A percentile compares a stretch with the other conserved stretches of the same genome.
These are phyloP conservation scores for Periconia macrospinosa DNA, from an alignment of 2,329 filamentous ascomycete genomes.

Conservation along the genomic window DNA sequence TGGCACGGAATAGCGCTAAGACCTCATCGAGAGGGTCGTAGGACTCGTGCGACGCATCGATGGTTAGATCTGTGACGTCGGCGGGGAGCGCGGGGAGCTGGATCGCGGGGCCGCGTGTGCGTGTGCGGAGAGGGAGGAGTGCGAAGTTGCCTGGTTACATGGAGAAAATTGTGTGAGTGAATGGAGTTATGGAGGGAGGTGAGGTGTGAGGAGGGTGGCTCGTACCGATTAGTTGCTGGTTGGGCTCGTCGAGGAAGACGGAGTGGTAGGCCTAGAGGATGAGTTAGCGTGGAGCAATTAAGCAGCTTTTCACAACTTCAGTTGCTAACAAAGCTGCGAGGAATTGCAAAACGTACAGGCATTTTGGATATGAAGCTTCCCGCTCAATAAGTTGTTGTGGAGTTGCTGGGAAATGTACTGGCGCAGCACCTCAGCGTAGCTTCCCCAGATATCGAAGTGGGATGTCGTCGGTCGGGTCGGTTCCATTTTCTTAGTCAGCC, in stretches of 20 bases:
- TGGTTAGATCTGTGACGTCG: conserved; percentile 57
- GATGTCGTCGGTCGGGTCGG: conserved; percentile 18
- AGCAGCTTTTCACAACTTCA: background rate
- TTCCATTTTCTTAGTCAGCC: conserved; percentile 6
- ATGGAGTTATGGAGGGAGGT: background rate
- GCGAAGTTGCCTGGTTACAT: conserved; percentile 77
- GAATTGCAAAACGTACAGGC: conserved; percentile 45
- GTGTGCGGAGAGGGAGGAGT: conserved; percentile 89
- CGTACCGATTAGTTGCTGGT: conserved; percentile 65
- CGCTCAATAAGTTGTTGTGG: conserved; percentile 12
- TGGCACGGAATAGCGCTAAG: conserved; percentile 88
- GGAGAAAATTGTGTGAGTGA: too few species aligned
- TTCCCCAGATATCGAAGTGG: conserved; percentile 22
- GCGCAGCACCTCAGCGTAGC: conserved; percentile 22
- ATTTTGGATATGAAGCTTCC: conserved; percentile 40
- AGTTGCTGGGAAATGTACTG: conserved; percentile 28
- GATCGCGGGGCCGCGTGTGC: conserved; percentile 92
- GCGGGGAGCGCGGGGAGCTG: conserved; percentile 65
- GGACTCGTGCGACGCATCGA: conserved; percentile 83
- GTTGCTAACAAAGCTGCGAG: background rate
- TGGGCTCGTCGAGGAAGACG: conserved; percentile 84
- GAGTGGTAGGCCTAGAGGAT: conserved; percentile 87
- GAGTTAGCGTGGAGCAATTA: conserved; percentile 12
- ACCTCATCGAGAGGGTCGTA: conserved; percentile 98
- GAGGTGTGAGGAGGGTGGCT: background rate